These are phyloP conservation scores for Kodamaea neixiangensis DNA, from an alignment of 805 yeast species.

Conservation along the genomic window DNA sequence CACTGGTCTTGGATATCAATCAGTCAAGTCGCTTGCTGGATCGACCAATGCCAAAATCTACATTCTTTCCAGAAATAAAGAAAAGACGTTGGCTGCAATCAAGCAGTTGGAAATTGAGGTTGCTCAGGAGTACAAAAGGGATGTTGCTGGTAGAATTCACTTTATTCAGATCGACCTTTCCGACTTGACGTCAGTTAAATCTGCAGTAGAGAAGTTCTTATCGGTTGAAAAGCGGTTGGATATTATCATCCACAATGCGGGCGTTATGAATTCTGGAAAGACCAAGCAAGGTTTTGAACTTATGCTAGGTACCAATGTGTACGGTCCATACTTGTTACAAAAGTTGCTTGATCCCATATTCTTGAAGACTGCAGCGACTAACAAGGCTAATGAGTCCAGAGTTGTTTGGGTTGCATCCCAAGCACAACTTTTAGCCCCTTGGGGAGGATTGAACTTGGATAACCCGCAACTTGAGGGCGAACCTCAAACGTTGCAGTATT, in stretches of 20 bases:
- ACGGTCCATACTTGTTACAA: conserved; percentile 50
- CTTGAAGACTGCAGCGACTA: conserved; percentile 27
- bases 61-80: conserved; percentile 35
- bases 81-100: conserved; percentile 31
- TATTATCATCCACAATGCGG: conserved; percentile 27
- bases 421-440: conserved; percentile 30
- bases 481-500: conserved; percentile 32
- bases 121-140: conserved; percentile 19
- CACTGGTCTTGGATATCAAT: conserved; percentile 35
- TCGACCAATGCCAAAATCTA: conserved; percentile 36
- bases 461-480: conserved; percentile 17
- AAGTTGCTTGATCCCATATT: conserved; percentile 40
- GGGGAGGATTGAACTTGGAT: conserved; percentile 36
- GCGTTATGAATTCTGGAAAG: conserved; percentile 33
- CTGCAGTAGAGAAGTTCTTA: conserved; percentile 29
- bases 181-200: conserved; percentile 14
- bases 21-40: conserved; percentile 28
- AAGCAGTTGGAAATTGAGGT: conserved; percentile 24
- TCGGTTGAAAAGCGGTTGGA: conserved; percentile 16
- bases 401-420: conserved; percentile 49
- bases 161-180: conserved; percentile 12
- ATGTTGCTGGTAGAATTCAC: conserved; percentile 4
- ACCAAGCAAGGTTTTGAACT: conserved; percentile 49
- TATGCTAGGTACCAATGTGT: conserved; percentile 47
- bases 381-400: conserved; percentile 31